Percentiles rank a stretch among this genome's conserved stretches.
These are phyloP conservation scores for Lecanoromycetidae sp. DNA, from an alignment of 2,329 filamentous ascomycete genomes.

Conservation along the genomic window DNA sequence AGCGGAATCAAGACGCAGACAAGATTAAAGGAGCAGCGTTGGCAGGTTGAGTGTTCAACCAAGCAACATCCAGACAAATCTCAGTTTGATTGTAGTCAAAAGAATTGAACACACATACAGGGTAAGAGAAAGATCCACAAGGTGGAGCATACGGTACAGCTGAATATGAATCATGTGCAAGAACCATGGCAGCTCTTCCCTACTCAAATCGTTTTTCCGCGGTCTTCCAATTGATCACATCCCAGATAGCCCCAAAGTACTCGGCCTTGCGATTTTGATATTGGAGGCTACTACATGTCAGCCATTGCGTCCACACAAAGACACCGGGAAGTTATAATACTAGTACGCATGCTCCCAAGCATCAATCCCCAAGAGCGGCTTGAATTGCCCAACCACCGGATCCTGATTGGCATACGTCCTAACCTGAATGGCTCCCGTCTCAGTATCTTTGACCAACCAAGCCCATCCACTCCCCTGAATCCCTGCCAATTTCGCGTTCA, in stretches of 20 bases:
- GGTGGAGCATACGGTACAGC: too few relatives aligned
- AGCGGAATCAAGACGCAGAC: too few relatives aligned
- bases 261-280: conserved; percentile 96
- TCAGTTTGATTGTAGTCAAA: too few relatives aligned
- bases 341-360: conserved; percentile 97
- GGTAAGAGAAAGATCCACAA: too few relatives aligned
- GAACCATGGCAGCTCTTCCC: background rate
- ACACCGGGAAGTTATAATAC: conserved; percentile 28
- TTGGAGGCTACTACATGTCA: conserved; percentile 49
- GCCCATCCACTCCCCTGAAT: conserved; percentile 56
- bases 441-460: conserved; percentile 50
- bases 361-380: conserved; percentile 77
- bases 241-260: conserved; percentile 89
- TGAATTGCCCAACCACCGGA: conserved; percentile 70
- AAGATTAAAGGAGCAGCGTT: too few relatives aligned
- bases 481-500: conserved; percentile 51
- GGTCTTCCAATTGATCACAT: conserved; percentile 90
- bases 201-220: conserved; percentile 57
- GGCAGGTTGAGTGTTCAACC: too few relatives aligned
- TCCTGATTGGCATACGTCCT: conserved; percentile 69
- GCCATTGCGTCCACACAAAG: too few relatives aligned
- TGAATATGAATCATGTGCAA: too few relatives aligned
- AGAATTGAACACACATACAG: too few relatives aligned
- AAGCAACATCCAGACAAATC: too few relatives aligned
- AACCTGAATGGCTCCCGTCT: conserved; percentile 45